Evolutionary conservation across 2,329 filamentous ascomycete genomes (phyloP).

Genomic region (Diplodia seriata): DNA sequence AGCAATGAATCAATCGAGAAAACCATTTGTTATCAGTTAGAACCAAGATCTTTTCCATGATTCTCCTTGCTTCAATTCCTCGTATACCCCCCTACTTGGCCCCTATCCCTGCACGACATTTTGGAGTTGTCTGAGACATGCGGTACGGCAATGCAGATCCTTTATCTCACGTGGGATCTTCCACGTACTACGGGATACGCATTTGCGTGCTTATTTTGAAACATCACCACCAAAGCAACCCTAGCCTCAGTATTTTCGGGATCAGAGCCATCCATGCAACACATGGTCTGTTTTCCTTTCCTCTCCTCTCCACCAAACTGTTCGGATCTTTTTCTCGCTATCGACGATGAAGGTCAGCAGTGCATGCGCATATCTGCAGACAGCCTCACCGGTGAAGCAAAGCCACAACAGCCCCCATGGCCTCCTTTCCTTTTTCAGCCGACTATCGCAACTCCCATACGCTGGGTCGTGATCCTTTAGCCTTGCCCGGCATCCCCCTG

Average conservation of each 20-base stretch:
- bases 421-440: neutral
- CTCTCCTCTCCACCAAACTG: neutral
- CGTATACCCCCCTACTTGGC: neutral
- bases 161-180: neutral
- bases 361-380: neutral
- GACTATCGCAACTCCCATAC: neutral
- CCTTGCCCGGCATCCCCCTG: neutral
- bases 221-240: neutral
- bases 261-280: neutral
- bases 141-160: neutral
- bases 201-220: neutral
- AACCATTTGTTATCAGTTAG: neutral
- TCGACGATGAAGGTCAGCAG: neutral
- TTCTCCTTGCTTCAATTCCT: neutral
- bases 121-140: neutral
- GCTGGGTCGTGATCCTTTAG: neutral
- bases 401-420: neutral
- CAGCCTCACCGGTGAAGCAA: neutral
- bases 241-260: neutral
- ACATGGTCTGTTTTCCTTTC: neutral
- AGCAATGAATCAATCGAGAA: conserved; percentile 20
- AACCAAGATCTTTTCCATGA: too few relatives aligned
- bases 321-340: neutral
- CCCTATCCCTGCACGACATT: neutral
- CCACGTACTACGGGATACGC: neutral